Conservation (phyloP, 192 early-diverging fungal species). For the Coemansia sp. region DNA sequence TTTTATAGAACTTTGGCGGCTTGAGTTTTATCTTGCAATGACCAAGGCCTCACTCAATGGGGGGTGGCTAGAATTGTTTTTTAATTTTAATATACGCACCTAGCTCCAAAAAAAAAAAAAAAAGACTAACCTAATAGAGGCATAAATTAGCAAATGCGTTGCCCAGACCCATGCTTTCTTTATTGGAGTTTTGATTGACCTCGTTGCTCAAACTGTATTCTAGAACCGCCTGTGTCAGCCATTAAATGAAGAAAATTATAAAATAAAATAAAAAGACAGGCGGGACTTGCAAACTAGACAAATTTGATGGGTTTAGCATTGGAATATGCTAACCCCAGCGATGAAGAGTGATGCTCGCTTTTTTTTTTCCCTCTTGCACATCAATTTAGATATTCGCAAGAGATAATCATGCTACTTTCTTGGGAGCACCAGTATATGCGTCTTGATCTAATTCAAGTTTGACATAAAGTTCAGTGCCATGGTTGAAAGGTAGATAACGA, state of each 20-base stretch:
- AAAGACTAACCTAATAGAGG: too few relatives aligned
- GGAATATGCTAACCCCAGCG: neutral
- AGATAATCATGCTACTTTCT: neutral
- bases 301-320: neutral
- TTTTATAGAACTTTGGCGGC: neutral
- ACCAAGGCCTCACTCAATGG: neutral
- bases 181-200: neutral
- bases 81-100: neutral
- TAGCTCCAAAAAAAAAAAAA: neutral
- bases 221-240: neutral
- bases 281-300: too few relatives aligned
- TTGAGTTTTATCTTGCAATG: neutral
- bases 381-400: neutral
- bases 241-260: neutral
- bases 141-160: neutral
- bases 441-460: neutral
- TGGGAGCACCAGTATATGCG: neutral
- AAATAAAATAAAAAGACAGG: too few relatives aligned
- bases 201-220: neutral
- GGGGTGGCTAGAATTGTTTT: neutral
- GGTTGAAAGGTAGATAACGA: too few relatives aligned
- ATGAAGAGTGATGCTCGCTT: neutral
- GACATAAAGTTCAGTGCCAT: neutral
- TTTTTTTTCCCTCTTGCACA: neutral
- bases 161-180: neutral